Evolutionary conservation across 78 protist species (phyloP).

Genomic region (Dictyostelium intermedium): DNA sequence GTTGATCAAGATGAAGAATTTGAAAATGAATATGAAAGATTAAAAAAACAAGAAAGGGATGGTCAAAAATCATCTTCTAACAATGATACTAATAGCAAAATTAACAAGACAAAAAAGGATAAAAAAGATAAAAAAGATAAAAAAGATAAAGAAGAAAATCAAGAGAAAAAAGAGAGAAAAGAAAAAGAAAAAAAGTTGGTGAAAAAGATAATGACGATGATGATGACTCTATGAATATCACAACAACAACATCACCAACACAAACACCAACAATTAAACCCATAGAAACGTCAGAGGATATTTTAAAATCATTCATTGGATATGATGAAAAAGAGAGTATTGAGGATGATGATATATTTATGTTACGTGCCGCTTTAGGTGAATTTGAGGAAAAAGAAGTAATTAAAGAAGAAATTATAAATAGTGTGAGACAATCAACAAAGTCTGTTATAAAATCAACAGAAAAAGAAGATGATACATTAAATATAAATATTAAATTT

Average conservation of each 20-base stretch:
- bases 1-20: background rate
- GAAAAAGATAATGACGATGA: background rate
- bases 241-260: background rate
- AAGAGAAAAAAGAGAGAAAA: too few relatives aligned
- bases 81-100: background rate
- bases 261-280: background rate
- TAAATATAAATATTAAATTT: background rate
- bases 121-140: background rate
- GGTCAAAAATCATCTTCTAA: background rate
- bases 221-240: background rate
- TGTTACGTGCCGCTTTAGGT: conserved; percentile 59
- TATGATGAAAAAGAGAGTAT: conserved; percentile 18
- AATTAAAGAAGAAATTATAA: conserved; percentile 2
- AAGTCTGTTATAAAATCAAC: background rate
- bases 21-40: background rate
- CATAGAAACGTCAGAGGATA: background rate
- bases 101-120: background rate
- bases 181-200: background rate
- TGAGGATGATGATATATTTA: conserved; percentile 42
- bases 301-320: conserved; percentile 28
- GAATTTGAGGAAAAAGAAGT: conserved; percentile 30
- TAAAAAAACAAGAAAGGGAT: background rate
- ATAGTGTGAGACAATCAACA: background rate
- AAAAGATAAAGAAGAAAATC: background rate
- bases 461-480: background rate